Base-by-base conservation (phyloP, 768 basidiomycete species). In the Lactifluus hygrophoroides region DNA sequence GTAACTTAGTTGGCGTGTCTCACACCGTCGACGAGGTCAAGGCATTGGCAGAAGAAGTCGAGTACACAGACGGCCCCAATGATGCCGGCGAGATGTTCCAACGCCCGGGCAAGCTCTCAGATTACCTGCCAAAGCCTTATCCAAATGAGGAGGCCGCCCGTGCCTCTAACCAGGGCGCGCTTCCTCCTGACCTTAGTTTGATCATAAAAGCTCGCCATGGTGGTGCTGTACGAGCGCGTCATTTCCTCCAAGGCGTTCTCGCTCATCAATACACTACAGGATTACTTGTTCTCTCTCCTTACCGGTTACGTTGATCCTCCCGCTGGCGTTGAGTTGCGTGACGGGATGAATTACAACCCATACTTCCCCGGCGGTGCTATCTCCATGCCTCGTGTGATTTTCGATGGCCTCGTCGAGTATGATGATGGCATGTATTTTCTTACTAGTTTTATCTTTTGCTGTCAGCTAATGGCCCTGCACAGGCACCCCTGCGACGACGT, bases 321-420 rank as follows among this genome's bases (percentile, higher is more conserved):
- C 43, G 92, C 95, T 59, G 93, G 92, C 58, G 88, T 95, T 61
- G 90, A 92, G 70, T 79, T 95, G 64, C 91, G 90, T 72, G 95
- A 97, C 52, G 95, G 92, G 65, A 89, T 97, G 91, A 96, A 94
- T 82, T 98, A 96, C 81, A 93, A 92, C 76, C 93, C 94, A 19
- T 98, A 87, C 79, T 99, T 99, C 88, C 95, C 95, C 42, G 94
- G 96, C 54, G 95, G 94, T 68, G 94, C 94, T 64, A 97, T 98
- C 60, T 89, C 91, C 69, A 99, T 99, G 96, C 94, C 92, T 51
- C 91, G 95, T 69, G 84, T 97, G 35, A 76, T 98, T 64, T 98
- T 90, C 70, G 96, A 98, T 67, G 94, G 92, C 38, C 73, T 98
- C 45, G 95, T 98, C 56, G 96, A 99, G 73, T 99, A 90, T 71